These are phyloP conservation scores for Ophiostoma novo-ulmi DNA, from an alignment of 2,329 filamentous ascomycete species.

Conservation along the genomic window DNA sequence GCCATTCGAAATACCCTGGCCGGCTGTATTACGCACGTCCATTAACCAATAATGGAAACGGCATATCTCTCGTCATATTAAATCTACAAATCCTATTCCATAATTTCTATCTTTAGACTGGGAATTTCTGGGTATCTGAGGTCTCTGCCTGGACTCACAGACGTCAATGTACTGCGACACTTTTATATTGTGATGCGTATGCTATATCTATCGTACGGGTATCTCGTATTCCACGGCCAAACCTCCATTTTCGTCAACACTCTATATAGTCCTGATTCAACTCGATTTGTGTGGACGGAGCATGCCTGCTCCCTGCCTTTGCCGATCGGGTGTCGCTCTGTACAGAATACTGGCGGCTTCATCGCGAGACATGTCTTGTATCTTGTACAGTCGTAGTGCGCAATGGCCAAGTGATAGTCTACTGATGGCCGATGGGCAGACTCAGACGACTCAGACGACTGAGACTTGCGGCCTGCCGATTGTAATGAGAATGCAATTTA, in stretches of 20 bases:
- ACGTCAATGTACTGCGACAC: not conserved
- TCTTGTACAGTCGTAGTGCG: not conserved
- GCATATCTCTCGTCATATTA: not conserved
- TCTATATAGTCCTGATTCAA: not conserved
- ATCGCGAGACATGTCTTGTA: not conserved
- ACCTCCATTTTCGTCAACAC: not conserved
- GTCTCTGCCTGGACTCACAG: not conserved
- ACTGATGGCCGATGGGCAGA: too few species aligned
- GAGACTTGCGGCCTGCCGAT: not conserved
- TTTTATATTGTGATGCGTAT: not conserved
- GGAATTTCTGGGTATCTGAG: not conserved
- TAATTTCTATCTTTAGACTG: not conserved
- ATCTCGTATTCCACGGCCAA: not conserved
- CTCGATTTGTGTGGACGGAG: not conserved
- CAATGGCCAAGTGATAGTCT: not conserved
- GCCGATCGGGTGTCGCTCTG: not conserved
- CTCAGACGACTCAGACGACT: not conserved
- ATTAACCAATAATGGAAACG: not conserved
- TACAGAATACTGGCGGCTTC: not conserved
- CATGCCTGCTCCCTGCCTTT: not conserved
- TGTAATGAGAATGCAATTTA: not conserved
- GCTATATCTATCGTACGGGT: not conserved
- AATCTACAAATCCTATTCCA: not conserved
- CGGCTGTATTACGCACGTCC: constrained; percentile 6
- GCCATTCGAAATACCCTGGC: not conserved